A percentile compares a stretch with the other conserved stretches of the same genome.
phyloP scores from a whole-genome alignment of 2,329 filamentous ascomycete genomes.

The Monosporascus sp. region DNA sequence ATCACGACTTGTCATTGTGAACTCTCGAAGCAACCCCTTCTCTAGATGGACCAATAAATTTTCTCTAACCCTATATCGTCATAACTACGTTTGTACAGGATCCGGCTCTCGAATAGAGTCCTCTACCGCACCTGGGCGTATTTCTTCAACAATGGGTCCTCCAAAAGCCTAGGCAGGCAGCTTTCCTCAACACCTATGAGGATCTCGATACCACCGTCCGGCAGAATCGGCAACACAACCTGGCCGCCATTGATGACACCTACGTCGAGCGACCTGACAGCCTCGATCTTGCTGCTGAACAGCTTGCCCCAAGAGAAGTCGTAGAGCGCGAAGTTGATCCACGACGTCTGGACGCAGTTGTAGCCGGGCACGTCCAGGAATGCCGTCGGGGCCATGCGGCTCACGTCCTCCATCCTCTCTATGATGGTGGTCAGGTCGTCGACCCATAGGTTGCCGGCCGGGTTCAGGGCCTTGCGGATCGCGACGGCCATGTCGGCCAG shows the following conservation, averaged over 20 bases:
- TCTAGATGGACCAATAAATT: neutral
- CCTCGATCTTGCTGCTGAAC: constrained; percentile 22
- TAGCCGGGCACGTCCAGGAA: constrained; percentile 31
- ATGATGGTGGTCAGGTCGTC: constrained; percentile 25
- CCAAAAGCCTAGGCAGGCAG: constrained; percentile 21
- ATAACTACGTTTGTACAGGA: too few relatives aligned
- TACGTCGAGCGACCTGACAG: constrained; percentile 26
- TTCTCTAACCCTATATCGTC: neutral
- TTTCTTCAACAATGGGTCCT: constrained; percentile 26
- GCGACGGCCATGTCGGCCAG: constrained; percentile 29
- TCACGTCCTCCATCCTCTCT: constrained; percentile 26
- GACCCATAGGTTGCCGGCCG: constrained; percentile 26
- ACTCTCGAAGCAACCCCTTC: too few relatives aligned
- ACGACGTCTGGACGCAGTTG: constrained; percentile 29
- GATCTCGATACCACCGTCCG: constrained; percentile 28
- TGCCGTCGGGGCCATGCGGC: constrained; percentile 26
- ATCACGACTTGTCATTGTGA: too few relatives aligned
- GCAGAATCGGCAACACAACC: constrained; percentile 26
- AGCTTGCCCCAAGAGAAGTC: constrained; percentile 27
- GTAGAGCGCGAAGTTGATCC: constrained; percentile 29
- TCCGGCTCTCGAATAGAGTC: too few relatives aligned
- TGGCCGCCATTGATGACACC: constrained; percentile 29
- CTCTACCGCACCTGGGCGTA: constrained; percentile 14
- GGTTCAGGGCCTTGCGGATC: constrained; percentile 28
- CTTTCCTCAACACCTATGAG: constrained; percentile 28